Conservation (phyloP, 2,329 filamentous ascomycete species). For the Onygenales sp. region DNA sequence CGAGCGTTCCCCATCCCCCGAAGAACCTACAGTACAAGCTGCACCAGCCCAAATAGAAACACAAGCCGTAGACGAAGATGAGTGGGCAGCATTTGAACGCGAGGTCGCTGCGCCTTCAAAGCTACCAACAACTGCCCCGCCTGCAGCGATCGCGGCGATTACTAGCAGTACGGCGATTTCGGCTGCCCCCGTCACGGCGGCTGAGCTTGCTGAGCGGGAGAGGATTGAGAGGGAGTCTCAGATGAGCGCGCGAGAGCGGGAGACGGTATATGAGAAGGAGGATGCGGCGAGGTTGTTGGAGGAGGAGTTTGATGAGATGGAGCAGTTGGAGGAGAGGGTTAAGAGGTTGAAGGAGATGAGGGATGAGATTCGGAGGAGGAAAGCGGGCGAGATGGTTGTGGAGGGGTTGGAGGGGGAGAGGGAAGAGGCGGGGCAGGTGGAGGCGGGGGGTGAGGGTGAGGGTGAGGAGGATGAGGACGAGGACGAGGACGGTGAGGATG, state of each 20-base stretch:
- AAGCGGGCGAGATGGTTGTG: constrained; percentile 19
- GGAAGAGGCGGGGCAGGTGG: constrained; percentile 19
- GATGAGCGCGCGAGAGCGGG: constrained; percentile 37
- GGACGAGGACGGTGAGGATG: constrained; percentile 47
- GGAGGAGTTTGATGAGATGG: constrained; percentile 76
- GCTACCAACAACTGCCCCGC: constrained; percentile 20
- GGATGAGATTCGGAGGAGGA: constrained; percentile 52
- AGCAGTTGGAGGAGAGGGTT: constrained; percentile 64
- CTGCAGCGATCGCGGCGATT: constrained; percentile 18
- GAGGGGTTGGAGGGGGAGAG: constrained; percentile 19
- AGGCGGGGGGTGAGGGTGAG: constrained; percentile 26
- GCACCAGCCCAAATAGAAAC: neutral
- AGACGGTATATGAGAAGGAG: constrained; percentile 60
- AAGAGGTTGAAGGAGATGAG: constrained; percentile 58
- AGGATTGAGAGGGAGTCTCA: constrained; percentile 36
- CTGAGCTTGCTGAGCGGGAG: constrained; percentile 51
- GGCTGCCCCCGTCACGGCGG: constrained; percentile 57
- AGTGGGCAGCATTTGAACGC: constrained; percentile 81
- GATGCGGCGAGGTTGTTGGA: constrained; percentile 65
- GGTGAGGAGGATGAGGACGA: constrained; percentile 33
- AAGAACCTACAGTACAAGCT: neutral
- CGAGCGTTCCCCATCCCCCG: neutral
- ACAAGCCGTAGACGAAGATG: constrained; percentile 57
- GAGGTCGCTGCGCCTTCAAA: constrained; percentile 53
- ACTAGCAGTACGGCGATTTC: constrained; percentile 51